Conservation (phyloP, 495 filamentous ascomycete species). For the Penicillium tannophilum region DNA sequence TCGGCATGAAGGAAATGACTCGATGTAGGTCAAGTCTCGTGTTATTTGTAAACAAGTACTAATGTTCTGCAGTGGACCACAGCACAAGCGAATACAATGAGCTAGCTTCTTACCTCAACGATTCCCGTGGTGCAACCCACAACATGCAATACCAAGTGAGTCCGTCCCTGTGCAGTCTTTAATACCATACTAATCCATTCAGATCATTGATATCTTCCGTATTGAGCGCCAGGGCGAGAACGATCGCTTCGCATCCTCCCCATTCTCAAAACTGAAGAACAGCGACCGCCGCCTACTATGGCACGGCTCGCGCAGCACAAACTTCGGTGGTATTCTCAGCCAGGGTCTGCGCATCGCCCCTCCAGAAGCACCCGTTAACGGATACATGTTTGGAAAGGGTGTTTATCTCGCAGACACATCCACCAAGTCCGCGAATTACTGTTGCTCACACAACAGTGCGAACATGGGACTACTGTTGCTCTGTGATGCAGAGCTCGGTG, state of each 20-base stretch:
- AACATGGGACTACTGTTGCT: conserved; percentile 67
- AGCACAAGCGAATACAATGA: conserved; percentile 62
- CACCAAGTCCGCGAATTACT: conserved; percentile 79
- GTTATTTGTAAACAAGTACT: not conserved
- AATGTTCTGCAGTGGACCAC: conserved; percentile 47
- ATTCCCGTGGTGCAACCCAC: conserved; percentile 66
- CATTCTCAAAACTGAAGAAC: conserved; percentile 45
- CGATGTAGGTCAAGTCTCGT: conserved; percentile 38
- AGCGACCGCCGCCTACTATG: conserved; percentile 74
- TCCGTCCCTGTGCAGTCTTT: conserved; percentile 1
- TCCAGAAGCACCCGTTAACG: conserved; percentile 74
- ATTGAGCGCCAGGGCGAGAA: conserved; percentile 75
- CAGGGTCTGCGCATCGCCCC: conserved; percentile 87
- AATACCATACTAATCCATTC: not conserved
- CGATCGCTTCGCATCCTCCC: conserved; percentile 63
- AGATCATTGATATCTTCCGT: conserved; percentile 78
- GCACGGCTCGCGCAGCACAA: conserved; percentile 77
- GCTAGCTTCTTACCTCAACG: conserved; percentile 64
- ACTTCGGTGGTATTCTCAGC: conserved; percentile 80
- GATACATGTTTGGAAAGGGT: conserved; percentile 88
- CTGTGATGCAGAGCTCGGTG: conserved; percentile 77
- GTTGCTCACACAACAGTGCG: conserved; percentile 55
- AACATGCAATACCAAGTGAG: conserved; percentile 47
- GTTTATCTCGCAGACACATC: conserved; percentile 87
- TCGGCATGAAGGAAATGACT: conserved; percentile 76